Evolutionary conservation across 805 yeast genomes (phyloP).

Genomic region (Jamesozyma jinghongensis): DNA sequence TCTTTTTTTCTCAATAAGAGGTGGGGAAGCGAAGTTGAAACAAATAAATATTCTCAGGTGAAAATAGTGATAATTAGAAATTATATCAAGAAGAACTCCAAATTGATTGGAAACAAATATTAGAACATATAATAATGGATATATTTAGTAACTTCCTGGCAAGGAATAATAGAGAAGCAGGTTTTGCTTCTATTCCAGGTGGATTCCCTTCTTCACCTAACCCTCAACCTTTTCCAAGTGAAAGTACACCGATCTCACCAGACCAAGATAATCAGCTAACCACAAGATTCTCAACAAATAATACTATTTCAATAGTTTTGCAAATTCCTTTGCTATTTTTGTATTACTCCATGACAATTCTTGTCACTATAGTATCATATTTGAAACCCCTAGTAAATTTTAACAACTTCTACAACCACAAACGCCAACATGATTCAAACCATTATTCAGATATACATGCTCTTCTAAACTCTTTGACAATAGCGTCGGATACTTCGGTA

Average conservation of each 20-base stretch:
- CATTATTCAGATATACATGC: constrained; percentile 8
- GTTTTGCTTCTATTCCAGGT: constrained; percentile 4
- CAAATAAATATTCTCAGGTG: too few relatives aligned
- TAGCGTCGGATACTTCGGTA: constrained; percentile 7
- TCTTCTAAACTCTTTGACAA: constrained; percentile 12
- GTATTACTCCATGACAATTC: constrained; percentile 1
- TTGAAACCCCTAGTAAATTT: constrained; percentile 19
- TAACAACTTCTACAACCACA: constrained; percentile 17
- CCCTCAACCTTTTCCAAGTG: background rate
- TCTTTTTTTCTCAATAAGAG: too few relatives aligned
- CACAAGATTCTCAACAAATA: background rate
- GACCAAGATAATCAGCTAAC: background rate
- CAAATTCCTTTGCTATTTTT: constrained; percentile 8
- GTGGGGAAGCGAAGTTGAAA: too few relatives aligned
- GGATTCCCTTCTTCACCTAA: constrained; percentile 4
- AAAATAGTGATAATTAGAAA: too few relatives aligned
- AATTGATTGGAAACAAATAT: too few relatives aligned
- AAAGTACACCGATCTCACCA: background rate
- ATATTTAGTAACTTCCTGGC: background rate
- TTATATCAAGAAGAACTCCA: too few relatives aligned
- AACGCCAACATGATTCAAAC: constrained; percentile 9
- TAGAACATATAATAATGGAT: background rate
- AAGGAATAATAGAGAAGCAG: background rate
- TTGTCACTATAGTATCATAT: constrained; percentile 1
- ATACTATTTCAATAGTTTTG: constrained; percentile 1